Percentiles rank a stretch among this genome's conserved stretches.
Conservation (phyloP, 768 basidiomycete genomes). For the Thelephora ganbajun region DNA sequence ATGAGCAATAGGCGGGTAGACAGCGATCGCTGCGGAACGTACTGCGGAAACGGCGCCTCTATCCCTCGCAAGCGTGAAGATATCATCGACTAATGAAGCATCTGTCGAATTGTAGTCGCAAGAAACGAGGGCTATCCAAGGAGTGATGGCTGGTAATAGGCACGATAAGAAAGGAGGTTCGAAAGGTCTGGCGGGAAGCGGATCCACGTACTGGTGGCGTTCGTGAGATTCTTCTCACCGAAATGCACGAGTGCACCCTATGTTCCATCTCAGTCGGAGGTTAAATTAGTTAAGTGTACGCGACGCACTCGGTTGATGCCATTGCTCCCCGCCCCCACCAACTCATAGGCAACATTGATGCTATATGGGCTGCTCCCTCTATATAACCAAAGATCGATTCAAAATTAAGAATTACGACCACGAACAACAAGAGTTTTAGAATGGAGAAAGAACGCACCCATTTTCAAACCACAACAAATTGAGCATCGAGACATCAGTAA, state of each 20-base stretch:
- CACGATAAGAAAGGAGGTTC: neutral
- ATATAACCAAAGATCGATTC: slow-evolving; percentile 20
- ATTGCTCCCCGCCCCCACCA: slow-evolving; percentile 32
- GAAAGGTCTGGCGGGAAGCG: neutral
- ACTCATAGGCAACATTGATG: slow-evolving; percentile 40
- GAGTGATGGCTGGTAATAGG: slow-evolving; percentile 41
- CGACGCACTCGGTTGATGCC: slow-evolving; percentile 40
- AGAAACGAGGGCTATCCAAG: slow-evolving; percentile 84
- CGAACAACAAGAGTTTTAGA: too few species aligned
- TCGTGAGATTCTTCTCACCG: slow-evolving; percentile 40
- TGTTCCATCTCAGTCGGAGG: neutral
- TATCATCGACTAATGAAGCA: slow-evolving; percentile 44
- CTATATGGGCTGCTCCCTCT: slow-evolving; percentile 24
- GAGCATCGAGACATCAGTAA: slow-evolving; percentile 44
- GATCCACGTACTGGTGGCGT: slow-evolving; percentile 25
- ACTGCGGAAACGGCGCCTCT: slow-evolving; percentile 75
- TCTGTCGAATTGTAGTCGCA: slow-evolving; percentile 71
- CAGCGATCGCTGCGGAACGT: slow-evolving; percentile 12
- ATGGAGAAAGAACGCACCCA: slow-evolving; percentile 13
- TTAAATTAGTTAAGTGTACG: slow-evolving; percentile 6
- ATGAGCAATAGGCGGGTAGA: neutral
- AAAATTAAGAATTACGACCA: too few species aligned
- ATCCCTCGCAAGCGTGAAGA: slow-evolving; percentile 71
- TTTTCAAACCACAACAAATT: slow-evolving; percentile 48
- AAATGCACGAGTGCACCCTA: slow-evolving; percentile 82